Base-by-base conservation (phyloP, 2,329 filamentous ascomycete species). In the Orbilia brochopaga region DNA sequence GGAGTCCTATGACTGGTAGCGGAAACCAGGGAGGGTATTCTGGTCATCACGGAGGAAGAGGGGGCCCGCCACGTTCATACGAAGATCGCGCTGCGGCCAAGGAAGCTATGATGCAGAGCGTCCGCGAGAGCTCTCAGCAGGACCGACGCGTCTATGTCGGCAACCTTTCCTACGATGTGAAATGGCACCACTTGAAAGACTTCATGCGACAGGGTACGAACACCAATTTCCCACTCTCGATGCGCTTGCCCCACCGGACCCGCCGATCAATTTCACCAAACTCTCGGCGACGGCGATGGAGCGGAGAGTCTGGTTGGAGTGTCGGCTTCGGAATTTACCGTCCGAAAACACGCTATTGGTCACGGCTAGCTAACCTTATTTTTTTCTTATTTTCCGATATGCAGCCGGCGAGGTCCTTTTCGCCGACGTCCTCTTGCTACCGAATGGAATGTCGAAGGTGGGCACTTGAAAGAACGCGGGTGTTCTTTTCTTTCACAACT, bases 401-500 rank as follows among this genome's bases (percentile, higher is more conserved):
- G 69, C 82, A 97, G 94, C 94, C 84, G 94, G 94, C 86, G 93
- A 97, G 83, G 94, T 99, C 81, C 88, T 97, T 84, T 99, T 96
- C 84, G 94, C 94, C 85, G 94, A 99, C 86, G 94, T 99, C 80
- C 88, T 99, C 83, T 86, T 96, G 82, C 92, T 99, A 89, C 94
- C 94, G 80, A 99, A 99, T 87, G 94, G 94, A 92, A 99, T 99
- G 94, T 97, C 93, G 91, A 99, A 99, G 93, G 93, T 97, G 92
- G 91, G 91, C 92, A 88, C 88, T 88, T 86, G 88, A 89, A 77
- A 77, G 63, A 75, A 76, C 76, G 74, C 75, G 76, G 89, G 90
- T 90, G 86, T 87, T 87, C 83, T 88, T 84, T 84, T 65, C 60
- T 65, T 72, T 72, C 67, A 72, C 67, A 65, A 64, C 53, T 65